These are phyloP conservation scores for Scytalidium sp. DNA, from an alignment of 2,329 filamentous ascomycete genomes.

Conservation along the genomic window DNA sequence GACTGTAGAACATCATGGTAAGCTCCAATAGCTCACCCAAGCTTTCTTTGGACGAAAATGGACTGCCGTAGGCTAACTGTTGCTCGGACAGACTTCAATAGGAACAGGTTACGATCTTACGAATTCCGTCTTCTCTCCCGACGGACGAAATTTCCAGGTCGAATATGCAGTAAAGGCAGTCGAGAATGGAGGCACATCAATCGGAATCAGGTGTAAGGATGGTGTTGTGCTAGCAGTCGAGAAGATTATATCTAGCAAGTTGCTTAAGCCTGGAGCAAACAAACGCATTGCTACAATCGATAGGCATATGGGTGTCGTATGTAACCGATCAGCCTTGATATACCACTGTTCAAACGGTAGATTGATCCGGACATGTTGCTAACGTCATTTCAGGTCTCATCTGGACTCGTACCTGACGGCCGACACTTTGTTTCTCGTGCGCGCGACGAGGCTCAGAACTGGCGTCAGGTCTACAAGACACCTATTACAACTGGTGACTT, in stretches of 20 bases:
- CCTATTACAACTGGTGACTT: slow-evolving; percentile 88
- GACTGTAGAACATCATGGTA: slow-evolving; percentile 24
- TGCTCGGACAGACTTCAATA: slow-evolving; percentile 82
- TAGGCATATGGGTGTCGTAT: slow-evolving; percentile 87
- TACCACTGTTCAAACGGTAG: not conserved
- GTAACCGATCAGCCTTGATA: slow-evolving; percentile 32
- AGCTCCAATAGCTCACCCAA: slow-evolving; percentile 14
- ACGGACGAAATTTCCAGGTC: slow-evolving; percentile 98
- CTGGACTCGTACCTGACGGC: slow-evolving; percentile 91
- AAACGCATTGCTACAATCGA: slow-evolving; percentile 96
- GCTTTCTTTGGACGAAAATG: not conserved
- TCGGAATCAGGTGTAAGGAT: slow-evolving; percentile 96
- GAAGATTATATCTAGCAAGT: slow-evolving; percentile 93
- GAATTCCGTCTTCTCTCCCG: slow-evolving; percentile 99
- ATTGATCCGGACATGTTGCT: slow-evolving; percentile 2
- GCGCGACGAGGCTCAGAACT: slow-evolving; percentile 87
- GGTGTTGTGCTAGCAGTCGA: slow-evolving; percentile 94
- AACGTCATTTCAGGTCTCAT: slow-evolving; percentile 69
- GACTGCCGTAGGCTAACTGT: slow-evolving; percentile 16
- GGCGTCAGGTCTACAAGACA: slow-evolving; percentile 91
- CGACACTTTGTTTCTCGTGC: slow-evolving; percentile 93
- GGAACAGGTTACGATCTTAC: slow-evolving; percentile 98
- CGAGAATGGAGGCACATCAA: slow-evolving; percentile 93
- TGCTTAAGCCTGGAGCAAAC: slow-evolving; percentile 92
- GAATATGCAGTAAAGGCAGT: slow-evolving; percentile 99